Evolutionary conservation across 1,284 basidiomycete species (phyloP).

Genomic region (Rhodotorula sp.): DNA sequence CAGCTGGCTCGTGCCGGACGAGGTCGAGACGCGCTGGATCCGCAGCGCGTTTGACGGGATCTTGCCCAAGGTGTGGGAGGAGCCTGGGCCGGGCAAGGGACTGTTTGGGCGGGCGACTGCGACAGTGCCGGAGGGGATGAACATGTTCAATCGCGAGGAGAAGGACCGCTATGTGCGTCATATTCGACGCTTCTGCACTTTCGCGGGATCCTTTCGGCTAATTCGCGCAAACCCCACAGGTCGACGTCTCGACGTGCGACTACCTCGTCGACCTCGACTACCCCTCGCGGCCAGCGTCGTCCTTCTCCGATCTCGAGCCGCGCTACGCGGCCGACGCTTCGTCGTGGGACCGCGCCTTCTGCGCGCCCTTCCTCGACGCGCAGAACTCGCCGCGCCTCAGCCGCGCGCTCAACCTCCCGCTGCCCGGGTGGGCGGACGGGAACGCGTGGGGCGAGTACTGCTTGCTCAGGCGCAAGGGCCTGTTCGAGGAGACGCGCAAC

Average conservation of each 20-base stretch:
- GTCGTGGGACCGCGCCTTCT: constrained; percentile 73
- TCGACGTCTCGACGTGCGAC: constrained; percentile 70
- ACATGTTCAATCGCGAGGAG: constrained; percentile 85
- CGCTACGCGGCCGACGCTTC: constrained; percentile 64
- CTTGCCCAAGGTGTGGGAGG: constrained; percentile 76
- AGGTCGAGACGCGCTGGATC: constrained; percentile 78
- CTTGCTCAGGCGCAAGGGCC: constrained; percentile 50
- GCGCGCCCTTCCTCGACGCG: constrained; percentile 77
- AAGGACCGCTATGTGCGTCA: constrained; percentile 73
- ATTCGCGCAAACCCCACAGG: constrained; percentile 55
- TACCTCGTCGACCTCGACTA: constrained; percentile 86
- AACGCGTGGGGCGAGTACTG: constrained; percentile 59
- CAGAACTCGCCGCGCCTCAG: constrained; percentile 69
- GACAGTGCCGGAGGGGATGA: constrained; percentile 67
- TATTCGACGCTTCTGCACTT: background rate
- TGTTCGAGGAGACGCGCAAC: constrained; percentile 1
- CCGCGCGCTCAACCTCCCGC: constrained; percentile 75
- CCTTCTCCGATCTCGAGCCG: constrained; percentile 61
- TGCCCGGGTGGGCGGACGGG: constrained; percentile 61
- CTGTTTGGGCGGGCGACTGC: constrained; percentile 69
- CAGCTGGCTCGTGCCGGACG: constrained; percentile 82
- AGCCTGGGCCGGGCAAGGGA: constrained; percentile 52
- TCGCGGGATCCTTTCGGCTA: constrained; percentile 5
- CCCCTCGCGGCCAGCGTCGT: constrained; percentile 61
- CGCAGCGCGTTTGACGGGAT: constrained; percentile 87